These are phyloP conservation scores for Verticillium zaregamsianum DNA, from an alignment of 2,329 filamentous ascomycete species.

Conservation along the genomic window DNA sequence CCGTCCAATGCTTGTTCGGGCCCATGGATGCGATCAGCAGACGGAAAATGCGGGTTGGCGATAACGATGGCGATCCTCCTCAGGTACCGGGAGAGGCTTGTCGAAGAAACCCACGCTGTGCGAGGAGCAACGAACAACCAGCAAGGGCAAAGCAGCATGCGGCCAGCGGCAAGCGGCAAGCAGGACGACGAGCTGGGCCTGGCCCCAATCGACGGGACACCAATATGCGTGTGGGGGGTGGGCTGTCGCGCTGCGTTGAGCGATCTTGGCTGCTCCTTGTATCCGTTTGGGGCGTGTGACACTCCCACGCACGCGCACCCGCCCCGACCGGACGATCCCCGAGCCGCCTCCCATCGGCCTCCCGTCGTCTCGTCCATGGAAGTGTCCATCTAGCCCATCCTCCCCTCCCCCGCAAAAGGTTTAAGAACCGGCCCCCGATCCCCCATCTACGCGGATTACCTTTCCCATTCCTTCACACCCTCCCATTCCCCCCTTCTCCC, in stretches of 20 bases:
- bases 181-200: neutral
- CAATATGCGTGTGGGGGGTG: neutral
- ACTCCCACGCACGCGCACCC: neutral
- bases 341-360: neutral
- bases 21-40: neutral
- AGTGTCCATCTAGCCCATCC: neutral
- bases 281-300: neutral
- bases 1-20: neutral
- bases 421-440: neutral
- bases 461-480: neutral
- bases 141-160: neutral
- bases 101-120: neutral
- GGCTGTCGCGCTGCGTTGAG: neutral
- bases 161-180: neutral
- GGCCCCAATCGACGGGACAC: neutral
- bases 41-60: neutral
- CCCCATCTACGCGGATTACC: neutral
- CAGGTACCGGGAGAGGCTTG: neutral
- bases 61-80: neutral
- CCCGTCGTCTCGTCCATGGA: neutral
- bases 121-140: neutral
- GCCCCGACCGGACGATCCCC: neutral
- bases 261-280: neutral
- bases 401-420: neutral
- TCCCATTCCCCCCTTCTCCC: neutral